These are phyloP conservation scores for Puccinellia tenuiflora DNA, from an alignment of 176 grass and related monocot species.

Conservation along the genomic window DNA sequence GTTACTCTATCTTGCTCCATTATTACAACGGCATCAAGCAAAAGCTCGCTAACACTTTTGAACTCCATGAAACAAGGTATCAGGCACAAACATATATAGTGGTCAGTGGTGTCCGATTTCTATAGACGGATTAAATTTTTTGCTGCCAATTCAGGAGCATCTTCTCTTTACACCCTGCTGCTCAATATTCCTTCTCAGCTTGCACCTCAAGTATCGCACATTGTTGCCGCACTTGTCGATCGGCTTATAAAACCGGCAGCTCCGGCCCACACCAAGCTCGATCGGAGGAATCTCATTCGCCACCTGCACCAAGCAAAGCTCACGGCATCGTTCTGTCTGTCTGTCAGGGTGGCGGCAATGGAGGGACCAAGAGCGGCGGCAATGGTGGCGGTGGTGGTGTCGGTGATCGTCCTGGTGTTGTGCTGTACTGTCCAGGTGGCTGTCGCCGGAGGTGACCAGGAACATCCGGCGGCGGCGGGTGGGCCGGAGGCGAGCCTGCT, in stretches of 20 bases:
- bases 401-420: not conserved
- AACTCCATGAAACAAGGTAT: not conserved
- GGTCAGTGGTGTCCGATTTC: not conserved
- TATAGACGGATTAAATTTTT: not conserved
- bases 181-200: conserved; percentile 34
- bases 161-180: conserved; percentile 43
- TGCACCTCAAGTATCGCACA: conserved; percentile 47
- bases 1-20: not conserved
- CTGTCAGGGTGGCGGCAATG: conserved; percentile 10
- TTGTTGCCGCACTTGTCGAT: not conserved
- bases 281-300: conserved; percentile 31
- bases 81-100: not conserved
- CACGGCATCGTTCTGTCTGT: not conserved
- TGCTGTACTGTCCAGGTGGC: not conserved
- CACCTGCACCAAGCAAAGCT: conserved; percentile 31
- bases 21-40: not conserved
- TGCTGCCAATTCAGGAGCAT: conserved; percentile 29
- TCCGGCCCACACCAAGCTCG: conserved; percentile 10
- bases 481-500: conserved; percentile 43
- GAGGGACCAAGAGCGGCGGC: not conserved
- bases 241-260: conserved; percentile 30
- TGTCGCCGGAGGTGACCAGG: not conserved
- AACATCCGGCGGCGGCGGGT: conserved; percentile 2
- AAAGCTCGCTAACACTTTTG: not conserved
- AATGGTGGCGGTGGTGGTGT: not conserved